phyloP scores from a whole-genome alignment of 345 rosid genomes.

The Salix viminalis region DNA sequence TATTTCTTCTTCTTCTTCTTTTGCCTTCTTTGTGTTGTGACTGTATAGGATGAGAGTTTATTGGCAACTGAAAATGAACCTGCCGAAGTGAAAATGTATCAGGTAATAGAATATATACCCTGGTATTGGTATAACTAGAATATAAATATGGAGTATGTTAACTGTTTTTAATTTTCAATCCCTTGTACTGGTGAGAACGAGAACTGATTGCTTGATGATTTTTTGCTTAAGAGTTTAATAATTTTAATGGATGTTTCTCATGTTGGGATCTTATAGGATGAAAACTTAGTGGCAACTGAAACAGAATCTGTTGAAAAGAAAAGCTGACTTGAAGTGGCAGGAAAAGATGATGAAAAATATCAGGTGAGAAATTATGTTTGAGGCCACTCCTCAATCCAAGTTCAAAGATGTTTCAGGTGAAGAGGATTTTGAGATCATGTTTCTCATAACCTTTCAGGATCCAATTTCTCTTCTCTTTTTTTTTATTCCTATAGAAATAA shows the following conservation, averaged over 20 bases:
- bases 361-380: background rate
- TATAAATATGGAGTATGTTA: background rate
- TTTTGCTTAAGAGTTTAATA: background rate
- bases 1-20: background rate
- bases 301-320: slow-evolving; percentile 3
- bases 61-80: slow-evolving; percentile 9
- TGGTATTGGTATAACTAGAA: background rate
- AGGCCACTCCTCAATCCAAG: no score
- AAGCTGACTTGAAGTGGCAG: slow-evolving; percentile 10
- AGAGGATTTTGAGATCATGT: no score
- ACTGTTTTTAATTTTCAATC: background rate
- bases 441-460: no score
- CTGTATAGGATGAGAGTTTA: slow-evolving; percentile 13
- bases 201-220: background rate
- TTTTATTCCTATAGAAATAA: no score
- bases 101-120: background rate
- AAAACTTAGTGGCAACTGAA: slow-evolving; percentile 8
- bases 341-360: slow-evolving; percentile 17
- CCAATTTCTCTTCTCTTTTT: no score
- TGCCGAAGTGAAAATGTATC: background rate
- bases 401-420: no score
- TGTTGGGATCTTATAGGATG: slow-evolving; percentile 9
- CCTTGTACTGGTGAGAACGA: no score
- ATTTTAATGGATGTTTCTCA: background rate
- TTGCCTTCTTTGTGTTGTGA: background rate